phyloP scores from a whole-genome alignment of 371 early-diverging fungal genomes.

The Mucor ambiguus region DNA sequence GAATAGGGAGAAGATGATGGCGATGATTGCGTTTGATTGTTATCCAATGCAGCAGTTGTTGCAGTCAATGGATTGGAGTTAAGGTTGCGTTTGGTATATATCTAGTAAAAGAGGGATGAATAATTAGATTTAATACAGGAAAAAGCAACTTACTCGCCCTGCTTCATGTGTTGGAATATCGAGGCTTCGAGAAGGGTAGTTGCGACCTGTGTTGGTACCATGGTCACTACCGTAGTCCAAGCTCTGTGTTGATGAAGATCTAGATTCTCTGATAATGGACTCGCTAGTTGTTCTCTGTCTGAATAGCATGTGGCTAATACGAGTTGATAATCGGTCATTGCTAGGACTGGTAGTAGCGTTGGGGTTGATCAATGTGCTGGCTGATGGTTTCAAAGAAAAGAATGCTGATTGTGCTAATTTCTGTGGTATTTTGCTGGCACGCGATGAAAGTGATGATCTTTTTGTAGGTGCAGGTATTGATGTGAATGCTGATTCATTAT shows the following conservation, averaged over 20 bases:
- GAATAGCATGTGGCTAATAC: conserved; percentile 22
- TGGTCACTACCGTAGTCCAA: background rate
- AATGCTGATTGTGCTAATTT: conserved; percentile 22
- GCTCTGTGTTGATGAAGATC: conserved; percentile 8
- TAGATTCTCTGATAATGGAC: conserved; percentile 8
- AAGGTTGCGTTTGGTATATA: background rate
- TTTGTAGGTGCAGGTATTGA: conserved; percentile 1
- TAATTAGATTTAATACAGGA: background rate
- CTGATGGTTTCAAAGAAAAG: conserved; percentile 20
- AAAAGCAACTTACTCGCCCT: background rate
- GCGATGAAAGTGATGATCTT: conserved; percentile 25
- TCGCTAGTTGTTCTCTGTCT: conserved; percentile 14
- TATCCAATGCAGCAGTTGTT: background rate
- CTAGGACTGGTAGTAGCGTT: background rate
- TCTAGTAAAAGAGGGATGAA: background rate
- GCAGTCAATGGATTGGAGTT: background rate
- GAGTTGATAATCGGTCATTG: conserved; percentile 12
- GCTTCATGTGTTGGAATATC: conserved; percentile 1
- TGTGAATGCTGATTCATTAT: conserved; percentile 10
- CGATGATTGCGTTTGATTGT: conserved; percentile 6
- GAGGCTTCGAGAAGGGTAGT: conserved; percentile 3
- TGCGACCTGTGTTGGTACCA: background rate
- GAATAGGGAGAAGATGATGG: conserved; percentile 15
- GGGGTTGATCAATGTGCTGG: conserved; percentile 12
- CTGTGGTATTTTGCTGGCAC: conserved; percentile 32